Evolutionary conservation across 208 protist genomes (phyloP), one percentile per base, ranked within the genome.

Genomic region (Novymonas esmeraldas): DNA sequence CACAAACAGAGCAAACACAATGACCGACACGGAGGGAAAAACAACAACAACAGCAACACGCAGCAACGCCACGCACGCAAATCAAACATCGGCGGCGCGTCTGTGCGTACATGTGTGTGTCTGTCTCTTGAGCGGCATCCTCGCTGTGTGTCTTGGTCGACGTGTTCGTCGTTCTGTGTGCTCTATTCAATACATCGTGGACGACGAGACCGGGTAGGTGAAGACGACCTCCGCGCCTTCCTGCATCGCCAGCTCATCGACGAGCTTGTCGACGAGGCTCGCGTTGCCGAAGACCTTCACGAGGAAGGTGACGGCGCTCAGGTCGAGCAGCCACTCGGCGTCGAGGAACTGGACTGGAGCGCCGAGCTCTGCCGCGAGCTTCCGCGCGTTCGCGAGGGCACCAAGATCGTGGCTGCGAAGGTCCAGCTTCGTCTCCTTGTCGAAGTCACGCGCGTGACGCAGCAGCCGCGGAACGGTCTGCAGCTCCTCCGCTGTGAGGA

Each of bases 211-310:
- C 18, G 89, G 89, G 72, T 84, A 94, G 13, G 89, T 94, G 41
- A 94, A 94, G 29, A 94, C 89, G 0, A 94, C 89, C 75, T 94
- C 89, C 24, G 89, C 85, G 6, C 85, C 85, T 54, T 94, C 89
- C 39, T 78, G 58, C 10, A 73, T 39, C 9, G 85, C 85, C 41
- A 94, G 74, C 60, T 90, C 84, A 55, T 94, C 89, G 6, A 87
- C 89, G 4, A 94, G 81, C 33, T 75, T 70, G 54, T 94, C 84
- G 0, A 85, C 82, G 6, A 73, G 33, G 46, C 76, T 64, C 3
- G 66, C 52, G 51, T 76, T 76, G 7, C 76, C 85, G 74, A 82
- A 88, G 29, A 91, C 85, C 56, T 91, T 66, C 24, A 95, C 84
- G 20, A 95, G 78, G 67, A 95, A 95, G 18, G 89, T 95, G 14